phyloP scores from a whole-genome alignment of 2,329 filamentous ascomycete species.

The Botrytis fabae region DNA sequence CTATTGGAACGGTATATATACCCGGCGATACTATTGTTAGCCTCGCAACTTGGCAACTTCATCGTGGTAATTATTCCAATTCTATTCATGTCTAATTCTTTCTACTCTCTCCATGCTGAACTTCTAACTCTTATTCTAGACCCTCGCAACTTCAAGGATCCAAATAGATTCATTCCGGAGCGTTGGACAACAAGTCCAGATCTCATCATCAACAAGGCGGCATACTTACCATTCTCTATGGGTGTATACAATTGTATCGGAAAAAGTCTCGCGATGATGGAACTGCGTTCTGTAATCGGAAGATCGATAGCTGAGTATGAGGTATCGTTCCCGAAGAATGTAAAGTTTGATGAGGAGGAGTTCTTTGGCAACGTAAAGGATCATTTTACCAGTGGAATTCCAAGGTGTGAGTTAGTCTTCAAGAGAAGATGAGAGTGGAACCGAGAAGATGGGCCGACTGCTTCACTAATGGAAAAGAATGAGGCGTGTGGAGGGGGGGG shows the following conservation, averaged over 20 bases:
- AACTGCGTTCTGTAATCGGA: conserved; percentile 37
- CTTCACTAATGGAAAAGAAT: not conserved
- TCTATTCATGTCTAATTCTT: not conserved
- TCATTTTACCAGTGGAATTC: not conserved
- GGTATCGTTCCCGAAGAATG: not conserved
- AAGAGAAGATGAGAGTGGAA: not conserved
- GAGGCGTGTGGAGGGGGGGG: not conserved
- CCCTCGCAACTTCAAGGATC: conserved; percentile 24
- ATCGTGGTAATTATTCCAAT: conserved; percentile 23
- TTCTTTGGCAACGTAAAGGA: not conserved
- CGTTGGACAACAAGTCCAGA: conserved; percentile 35
- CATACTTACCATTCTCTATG: conserved; percentile 38
- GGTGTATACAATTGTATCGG: conserved; percentile 36
- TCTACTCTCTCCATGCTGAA: not conserved
- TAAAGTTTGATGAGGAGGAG: not conserved
- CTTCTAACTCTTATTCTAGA: not conserved
- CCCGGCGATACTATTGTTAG: conserved; percentile 20
- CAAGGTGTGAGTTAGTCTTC: conserved; percentile 1
- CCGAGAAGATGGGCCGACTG: not conserved
- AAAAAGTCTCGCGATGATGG: conserved; percentile 40
- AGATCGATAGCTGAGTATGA: not conserved
- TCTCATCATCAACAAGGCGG: conserved; percentile 32
- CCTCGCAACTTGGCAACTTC: conserved; percentile 25
- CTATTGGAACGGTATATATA: conserved; percentile 4
- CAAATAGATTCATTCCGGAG: conserved; percentile 40